phyloP scores from a whole-genome alignment of 2,329 filamentous ascomycete species.

The Aspergillus quadrilineatus region DNA sequence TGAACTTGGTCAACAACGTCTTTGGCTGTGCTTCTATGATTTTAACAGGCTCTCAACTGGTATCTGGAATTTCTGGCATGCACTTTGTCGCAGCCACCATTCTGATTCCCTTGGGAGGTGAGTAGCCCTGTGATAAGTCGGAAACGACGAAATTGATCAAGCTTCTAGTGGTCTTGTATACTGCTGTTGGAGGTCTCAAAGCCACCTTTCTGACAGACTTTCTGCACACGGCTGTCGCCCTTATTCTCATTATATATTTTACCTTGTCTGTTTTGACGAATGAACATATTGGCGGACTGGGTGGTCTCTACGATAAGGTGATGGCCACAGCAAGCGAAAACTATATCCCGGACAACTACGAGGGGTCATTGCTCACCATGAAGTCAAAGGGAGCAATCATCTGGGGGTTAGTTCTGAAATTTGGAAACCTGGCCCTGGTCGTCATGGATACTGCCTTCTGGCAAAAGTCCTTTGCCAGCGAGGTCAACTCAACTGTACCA shows the following conservation, averaged over 20 bases:
- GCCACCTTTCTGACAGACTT: conserved; percentile 53
- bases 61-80: conserved; percentile 50
- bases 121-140: no score
- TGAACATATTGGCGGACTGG: conserved; percentile 43
- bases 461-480: conserved; percentile 54
- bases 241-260: conserved; percentile 52
- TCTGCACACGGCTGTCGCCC: conserved; percentile 49
- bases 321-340: conserved; percentile 43
- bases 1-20: conserved; percentile 47
- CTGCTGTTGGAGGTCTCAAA: conserved; percentile 50
- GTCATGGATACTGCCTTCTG: conserved; percentile 56
- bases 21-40: conserved; percentile 50
- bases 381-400: conserved; percentile 48
- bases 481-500: conserved; percentile 49
- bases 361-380: conserved; percentile 50
- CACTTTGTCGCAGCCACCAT: conserved; percentile 49
- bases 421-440: conserved; percentile 52
- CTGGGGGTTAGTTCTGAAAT: conserved; percentile 50
- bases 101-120: conserved; percentile 48
- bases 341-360: conserved; percentile 48
- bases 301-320: conserved; percentile 50
- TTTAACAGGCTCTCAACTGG: conserved; percentile 46
- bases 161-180: conserved; percentile 46
- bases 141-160: not conserved
- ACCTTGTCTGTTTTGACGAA: conserved; percentile 47